Conservation (phyloP, 768 basidiomycete genomes). For the Podaxis sp. region DNA sequence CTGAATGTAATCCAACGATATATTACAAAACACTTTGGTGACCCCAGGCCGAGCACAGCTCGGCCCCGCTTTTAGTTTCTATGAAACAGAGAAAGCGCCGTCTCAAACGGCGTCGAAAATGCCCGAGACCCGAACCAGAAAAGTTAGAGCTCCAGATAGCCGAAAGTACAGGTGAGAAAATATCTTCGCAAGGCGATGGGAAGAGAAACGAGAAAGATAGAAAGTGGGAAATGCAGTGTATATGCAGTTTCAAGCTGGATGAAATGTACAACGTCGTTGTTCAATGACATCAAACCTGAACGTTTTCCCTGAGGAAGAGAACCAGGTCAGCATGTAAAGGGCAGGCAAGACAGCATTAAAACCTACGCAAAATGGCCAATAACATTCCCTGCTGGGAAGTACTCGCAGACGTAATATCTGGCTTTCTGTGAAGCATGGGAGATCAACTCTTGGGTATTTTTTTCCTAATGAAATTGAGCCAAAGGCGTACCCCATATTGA, state of each 20-base stretch:
- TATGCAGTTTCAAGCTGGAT: neutral
- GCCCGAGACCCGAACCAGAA: conserved; percentile 7
- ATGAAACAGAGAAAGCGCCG: neutral
- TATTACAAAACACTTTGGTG: neutral
- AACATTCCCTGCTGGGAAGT: conserved; percentile 62
- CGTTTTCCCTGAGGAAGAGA: conserved; percentile 36
- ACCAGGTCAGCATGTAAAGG: neutral
- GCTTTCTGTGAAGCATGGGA: conserved; percentile 38
- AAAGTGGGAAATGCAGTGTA: neutral
- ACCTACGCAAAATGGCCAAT: conserved; percentile 60
- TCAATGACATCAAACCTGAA: conserved; percentile 33
- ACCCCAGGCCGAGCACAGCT: conserved; percentile 1
- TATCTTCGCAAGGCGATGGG: conserved; percentile 10
- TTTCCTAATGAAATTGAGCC: neutral
- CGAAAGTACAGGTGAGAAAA: conserved; percentile 9
- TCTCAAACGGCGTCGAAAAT: neutral
- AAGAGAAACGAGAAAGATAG: neutral
- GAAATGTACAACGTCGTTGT: neutral
- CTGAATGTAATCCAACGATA: neutral
- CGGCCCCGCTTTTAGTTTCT: neutral
- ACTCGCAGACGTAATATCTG: conserved; percentile 69
- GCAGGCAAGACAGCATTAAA: neutral
- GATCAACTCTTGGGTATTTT: conserved; percentile 8
- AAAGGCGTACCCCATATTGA: conserved; percentile 49
- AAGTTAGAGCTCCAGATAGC: neutral